phyloP scores from a whole-genome alignment of 129 eudicot species.

The Gnaphalium uliginosum region DNA sequence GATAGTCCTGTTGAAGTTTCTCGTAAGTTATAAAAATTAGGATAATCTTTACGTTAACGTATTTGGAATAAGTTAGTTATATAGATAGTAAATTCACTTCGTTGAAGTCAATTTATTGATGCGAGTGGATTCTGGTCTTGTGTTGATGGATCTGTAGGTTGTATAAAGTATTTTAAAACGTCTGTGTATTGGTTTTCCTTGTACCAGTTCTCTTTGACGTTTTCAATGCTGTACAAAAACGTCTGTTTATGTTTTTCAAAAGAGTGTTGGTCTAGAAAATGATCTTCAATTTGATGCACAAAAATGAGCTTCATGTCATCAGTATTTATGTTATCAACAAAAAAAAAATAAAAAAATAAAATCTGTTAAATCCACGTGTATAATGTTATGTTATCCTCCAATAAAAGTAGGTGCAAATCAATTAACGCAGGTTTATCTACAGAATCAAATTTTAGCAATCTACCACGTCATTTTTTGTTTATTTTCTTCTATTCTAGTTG shows the following conservation, averaged over 20 bases:
- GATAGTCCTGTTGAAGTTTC: neutral
- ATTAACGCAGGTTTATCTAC: constrained; percentile 14
- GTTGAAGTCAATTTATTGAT: neutral
- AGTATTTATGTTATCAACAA: no score
- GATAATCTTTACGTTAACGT: neutral
- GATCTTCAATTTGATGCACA: no score
- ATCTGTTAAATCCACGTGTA: no score
- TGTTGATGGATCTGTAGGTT: neutral
- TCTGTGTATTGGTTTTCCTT: no score
- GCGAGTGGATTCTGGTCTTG: neutral
- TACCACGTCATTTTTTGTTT: constrained; percentile 13
- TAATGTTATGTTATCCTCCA: constrained; percentile 17
- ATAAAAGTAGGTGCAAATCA: constrained; percentile 6
- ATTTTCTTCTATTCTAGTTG: neutral
- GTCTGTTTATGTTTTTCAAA: no score
- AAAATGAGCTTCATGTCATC: no score
- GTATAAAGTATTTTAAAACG: neutral
- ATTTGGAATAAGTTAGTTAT: neutral
- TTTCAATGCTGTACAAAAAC: no score
- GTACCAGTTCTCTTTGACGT: no score
- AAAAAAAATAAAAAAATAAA: no score
- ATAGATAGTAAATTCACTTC: neutral
- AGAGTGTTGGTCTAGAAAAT: no score
- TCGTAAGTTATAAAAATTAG: neutral
- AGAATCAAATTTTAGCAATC: constrained; percentile 12